Evolutionary conservation across 768 basidiomycete genomes (phyloP), one percentile per base, ranked within the genome.

Genomic region (Russula lepida): DNA sequence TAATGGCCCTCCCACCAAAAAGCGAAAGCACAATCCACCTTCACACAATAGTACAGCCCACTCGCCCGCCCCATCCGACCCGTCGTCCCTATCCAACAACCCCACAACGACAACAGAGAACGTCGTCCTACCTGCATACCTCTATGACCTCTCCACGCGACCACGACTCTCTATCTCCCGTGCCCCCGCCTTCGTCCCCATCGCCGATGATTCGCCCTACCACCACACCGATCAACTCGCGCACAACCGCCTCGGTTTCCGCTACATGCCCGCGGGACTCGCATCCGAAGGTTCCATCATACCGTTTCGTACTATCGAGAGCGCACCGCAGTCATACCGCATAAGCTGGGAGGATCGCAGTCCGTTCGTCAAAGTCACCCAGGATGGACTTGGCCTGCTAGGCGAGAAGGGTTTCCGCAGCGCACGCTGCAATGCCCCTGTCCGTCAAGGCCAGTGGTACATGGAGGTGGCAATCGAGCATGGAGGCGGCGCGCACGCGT

Each of bases 291-390:
- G 83, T 17, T 78, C 78, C 59, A 73, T 77, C 9, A 70, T 81
- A 13, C 79, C 87, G 15, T 92, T 88, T 68, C 82, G 89, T 15
- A 88, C 88, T 3, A 92, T 93, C 68, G 90, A 93, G 74, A 85
- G 83, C 68, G 79, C 80, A 17, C 93, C 93, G 0, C 78, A 81
- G 1, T 72, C 74, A 5, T 86, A 79, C 70, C 81, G 92, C 52
- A 81, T 92, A 62, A 86, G 87, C 69, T 95, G 93, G 93, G 92
- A 95, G 71, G 93, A 97, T 72, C 83, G 94, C 25, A 90, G 85
- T 67, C 77, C 86, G 0, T 91, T 88, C 69, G 76, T 94, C 55
- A 84, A 83, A 56, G 84, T 92, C 64, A 84, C 88, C 0, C 84
- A 83, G 58, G 90, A 95, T 67, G 93, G 89, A 0, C 70, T 88